Percentiles rank a stretch among this genome's conserved stretches.
Evolutionary conservation across 2,329 filamentous ascomycete species (phyloP).

Genomic region (Balansia obtecta): DNA sequence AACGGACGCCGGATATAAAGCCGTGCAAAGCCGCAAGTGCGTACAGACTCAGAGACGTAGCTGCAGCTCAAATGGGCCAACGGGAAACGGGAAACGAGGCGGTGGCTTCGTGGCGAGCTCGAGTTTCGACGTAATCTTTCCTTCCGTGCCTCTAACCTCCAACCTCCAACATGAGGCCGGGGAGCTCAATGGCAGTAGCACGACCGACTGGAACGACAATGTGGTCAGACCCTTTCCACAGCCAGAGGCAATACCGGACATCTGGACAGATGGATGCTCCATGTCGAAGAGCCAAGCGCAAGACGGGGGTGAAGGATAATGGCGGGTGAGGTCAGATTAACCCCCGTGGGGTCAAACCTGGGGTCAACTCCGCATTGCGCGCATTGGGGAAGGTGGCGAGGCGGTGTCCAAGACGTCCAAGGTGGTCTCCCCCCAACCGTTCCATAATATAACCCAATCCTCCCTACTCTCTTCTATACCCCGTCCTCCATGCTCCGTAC

Average conservation of each 20-base stretch:
- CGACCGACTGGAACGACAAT: not conserved
- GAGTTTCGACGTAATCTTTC: not conserved
- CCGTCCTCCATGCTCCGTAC: too few relatives aligned
- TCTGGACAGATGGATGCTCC: not conserved
- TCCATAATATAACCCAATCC: too few relatives aligned
- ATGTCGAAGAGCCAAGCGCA: not conserved
- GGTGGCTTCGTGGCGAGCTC: not conserved
- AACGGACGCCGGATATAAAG: not conserved
- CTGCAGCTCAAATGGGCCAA: too few relatives aligned
- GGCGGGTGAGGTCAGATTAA: conserved; percentile 3
- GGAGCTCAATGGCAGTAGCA: not conserved
- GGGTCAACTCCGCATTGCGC: conserved; percentile 20
- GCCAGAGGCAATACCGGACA: too few relatives aligned
- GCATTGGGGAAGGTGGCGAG: conserved; percentile 21
- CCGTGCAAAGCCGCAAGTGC: too few relatives aligned
- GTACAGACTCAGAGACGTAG: too few relatives aligned
- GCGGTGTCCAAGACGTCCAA: not conserved
- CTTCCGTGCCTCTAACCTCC: too few relatives aligned
- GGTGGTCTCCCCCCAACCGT: too few relatives aligned
- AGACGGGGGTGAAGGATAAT: too few relatives aligned
- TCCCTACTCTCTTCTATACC: too few relatives aligned
- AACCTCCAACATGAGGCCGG: not conserved
- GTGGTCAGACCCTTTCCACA: too few relatives aligned
- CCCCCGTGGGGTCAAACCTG: conserved; percentile 11
- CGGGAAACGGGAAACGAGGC: not conserved